Evolutionary conservation across 2,329 filamentous ascomycete species (phyloP), one percentile per base, ranked within the genome.

Genomic region (Nemania diffusa): DNA sequence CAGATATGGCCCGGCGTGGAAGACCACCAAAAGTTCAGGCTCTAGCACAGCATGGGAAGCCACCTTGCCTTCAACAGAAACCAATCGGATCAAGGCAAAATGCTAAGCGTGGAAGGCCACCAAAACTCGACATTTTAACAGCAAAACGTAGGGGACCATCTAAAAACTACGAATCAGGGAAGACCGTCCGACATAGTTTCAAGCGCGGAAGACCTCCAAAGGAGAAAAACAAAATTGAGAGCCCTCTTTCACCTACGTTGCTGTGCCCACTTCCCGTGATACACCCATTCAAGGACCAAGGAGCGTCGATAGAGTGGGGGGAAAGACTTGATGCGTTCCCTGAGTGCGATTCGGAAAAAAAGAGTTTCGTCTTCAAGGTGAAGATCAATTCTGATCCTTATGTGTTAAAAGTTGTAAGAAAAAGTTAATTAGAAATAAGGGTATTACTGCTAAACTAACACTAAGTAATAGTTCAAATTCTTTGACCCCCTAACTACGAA

Each of bases 351-450:
- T 40, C 32, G 20, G 32, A 52, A 11, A 29, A 7, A 52, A 50
- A 51, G n/a, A 42, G 29, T 17, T 53, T 53, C 37, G 58, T 61
- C 26, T 61, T 61, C 50, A 61, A 61, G 32, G 58, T 61, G 15
- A 61, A 44, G 26, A 61, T 53, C 9, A 53, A 61, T 32, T 53
- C 58, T 46, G 32, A 53, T 17, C 58, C 37, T 53, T 61, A 34
- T 53, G 58, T 61, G 58, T 11, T 61, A n/a, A 61, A 61, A 53
- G 37, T 61, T 53, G 58, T 61, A 46, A 61, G 48, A 44, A 40
- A 24, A 15, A 27, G 22, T 17, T 48, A 53, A 46, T 24, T 13
- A 4, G 2, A 48, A 52, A 32, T 17, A 13, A n/a, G 24, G 15
- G 13, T 6, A 27, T 1, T 46, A 61, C 15, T 52, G 22, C 24